Conservation (phyloP, 2,329 filamentous ascomycete genomes). For the Kalmusia sp. region DNA sequence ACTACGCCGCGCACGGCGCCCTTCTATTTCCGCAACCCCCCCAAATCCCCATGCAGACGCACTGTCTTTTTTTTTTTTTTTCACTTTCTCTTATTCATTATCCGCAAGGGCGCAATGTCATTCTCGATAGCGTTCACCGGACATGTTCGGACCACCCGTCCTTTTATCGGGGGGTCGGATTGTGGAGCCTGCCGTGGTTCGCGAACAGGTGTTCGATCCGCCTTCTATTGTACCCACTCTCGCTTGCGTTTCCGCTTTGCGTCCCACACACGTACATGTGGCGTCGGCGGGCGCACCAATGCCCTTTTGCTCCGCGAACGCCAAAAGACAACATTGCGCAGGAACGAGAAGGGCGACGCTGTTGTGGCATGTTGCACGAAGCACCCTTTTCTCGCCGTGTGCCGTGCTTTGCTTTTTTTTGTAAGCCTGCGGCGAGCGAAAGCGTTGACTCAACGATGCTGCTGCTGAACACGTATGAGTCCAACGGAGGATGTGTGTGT, state of each 20-base stretch:
- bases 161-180: background rate
- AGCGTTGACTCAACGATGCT: too few relatives aligned
- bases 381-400: background rate
- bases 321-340: too few relatives aligned
- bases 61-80: background rate
- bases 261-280: background rate
- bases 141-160: background rate
- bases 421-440: too few relatives aligned
- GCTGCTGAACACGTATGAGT: too few relatives aligned
- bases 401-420: background rate
- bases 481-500: too few relatives aligned
- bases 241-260: slow-evolving; percentile 1
- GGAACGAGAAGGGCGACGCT: background rate
- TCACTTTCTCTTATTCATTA: too few relatives aligned
- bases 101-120: background rate
- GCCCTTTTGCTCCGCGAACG: too few relatives aligned
- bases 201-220: slow-evolving; percentile 11
- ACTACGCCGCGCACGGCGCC: slow-evolving; percentile 1
- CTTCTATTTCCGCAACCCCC: slow-evolving; percentile 5
- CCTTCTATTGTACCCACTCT: too few relatives aligned
- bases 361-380: background rate
- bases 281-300: too few relatives aligned
- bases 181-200: background rate
- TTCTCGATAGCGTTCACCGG: slow-evolving; percentile 1
- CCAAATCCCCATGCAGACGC: background rate